These are phyloP conservation scores for Phaeophleospora eucalypticola DNA, from an alignment of 2,329 filamentous ascomycete genomes.

Conservation along the genomic window DNA sequence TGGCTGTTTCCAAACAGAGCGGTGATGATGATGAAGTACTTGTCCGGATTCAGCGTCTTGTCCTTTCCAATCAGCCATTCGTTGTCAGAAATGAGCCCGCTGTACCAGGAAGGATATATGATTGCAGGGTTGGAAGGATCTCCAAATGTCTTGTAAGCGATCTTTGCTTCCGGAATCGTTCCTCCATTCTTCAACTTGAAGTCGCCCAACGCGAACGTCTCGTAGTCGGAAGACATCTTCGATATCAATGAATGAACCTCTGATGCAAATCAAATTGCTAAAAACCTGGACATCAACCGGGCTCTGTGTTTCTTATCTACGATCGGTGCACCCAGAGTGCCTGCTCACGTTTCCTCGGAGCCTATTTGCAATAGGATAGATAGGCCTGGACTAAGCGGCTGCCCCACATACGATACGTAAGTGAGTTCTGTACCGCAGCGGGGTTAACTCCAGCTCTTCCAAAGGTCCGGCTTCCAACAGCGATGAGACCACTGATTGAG, in stretches of 20 bases:
- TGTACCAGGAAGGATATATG: constrained; percentile 76
- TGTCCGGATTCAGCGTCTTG: constrained; percentile 60
- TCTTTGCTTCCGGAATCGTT: constrained; percentile 59
- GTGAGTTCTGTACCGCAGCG: not conserved
- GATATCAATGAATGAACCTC: not conserved
- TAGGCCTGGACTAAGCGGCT: not conserved
- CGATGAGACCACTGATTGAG: too few species aligned
- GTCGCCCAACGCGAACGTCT: constrained; percentile 46
- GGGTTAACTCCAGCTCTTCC: not conserved
- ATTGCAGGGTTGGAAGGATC: constrained; percentile 59
- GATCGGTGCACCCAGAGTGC: not conserved
- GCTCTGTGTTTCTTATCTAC: not conserved
- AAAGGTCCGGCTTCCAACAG: too few species aligned
- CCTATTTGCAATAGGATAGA: not conserved
- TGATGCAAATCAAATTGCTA: not conserved
- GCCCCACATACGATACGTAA: not conserved
- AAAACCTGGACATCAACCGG: too few species aligned
- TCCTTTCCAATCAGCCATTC: constrained; percentile 67
- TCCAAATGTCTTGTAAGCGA: constrained; percentile 76
- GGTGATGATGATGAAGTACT: constrained; percentile 65
- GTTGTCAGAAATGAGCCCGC: constrained; percentile 64
- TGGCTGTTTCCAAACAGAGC: constrained; percentile 67
- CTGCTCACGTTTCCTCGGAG: not conserved
- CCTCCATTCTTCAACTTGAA: constrained; percentile 59
- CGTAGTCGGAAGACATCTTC: constrained; percentile 28